Percentiles rank a stretch among this genome's conserved stretches.
phyloP scores from a whole-genome alignment of 1,284 basidiomycete species.

The Puccinia coronata region DNA sequence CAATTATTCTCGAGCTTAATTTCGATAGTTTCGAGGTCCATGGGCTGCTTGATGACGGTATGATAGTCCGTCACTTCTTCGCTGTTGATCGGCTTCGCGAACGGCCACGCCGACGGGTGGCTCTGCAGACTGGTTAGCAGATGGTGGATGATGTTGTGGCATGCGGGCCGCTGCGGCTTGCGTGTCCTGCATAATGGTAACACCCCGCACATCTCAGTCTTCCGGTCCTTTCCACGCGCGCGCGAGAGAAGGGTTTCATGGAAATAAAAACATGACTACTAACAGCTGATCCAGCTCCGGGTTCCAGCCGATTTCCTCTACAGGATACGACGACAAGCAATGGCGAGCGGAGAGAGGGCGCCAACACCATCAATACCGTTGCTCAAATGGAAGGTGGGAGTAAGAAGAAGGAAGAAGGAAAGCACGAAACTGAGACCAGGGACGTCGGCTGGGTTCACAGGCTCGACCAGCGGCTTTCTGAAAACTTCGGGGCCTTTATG shows the following conservation, averaged over 20 bases:
- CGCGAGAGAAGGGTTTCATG: slow-evolving; percentile 1
- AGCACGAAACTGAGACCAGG: slow-evolving; percentile 74
- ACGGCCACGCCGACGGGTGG: slow-evolving; percentile 85
- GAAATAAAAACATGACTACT: slow-evolving; percentile 55
- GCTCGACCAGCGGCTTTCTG: slow-evolving; percentile 62
- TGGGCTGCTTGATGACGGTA: slow-evolving; percentile 58
- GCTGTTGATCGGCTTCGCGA: slow-evolving; percentile 75
- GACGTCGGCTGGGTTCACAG: slow-evolving; percentile 71
- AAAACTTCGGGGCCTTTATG: slow-evolving; percentile 81
- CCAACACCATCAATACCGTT: background rate
- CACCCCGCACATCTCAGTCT: background rate
- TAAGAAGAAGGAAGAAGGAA: slow-evolving; percentile 21
- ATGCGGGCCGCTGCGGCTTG: slow-evolving; percentile 65
- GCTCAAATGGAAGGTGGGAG: background rate
- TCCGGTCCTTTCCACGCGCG: background rate
- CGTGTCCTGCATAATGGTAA: slow-evolving; percentile 58
- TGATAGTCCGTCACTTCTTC: slow-evolving; percentile 69
- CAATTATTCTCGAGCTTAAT: slow-evolving; percentile 43
- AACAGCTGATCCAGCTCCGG: slow-evolving; percentile 77
- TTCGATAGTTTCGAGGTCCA: slow-evolving; percentile 57
- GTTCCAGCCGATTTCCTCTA: slow-evolving; percentile 84
- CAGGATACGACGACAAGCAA: slow-evolving; percentile 50
- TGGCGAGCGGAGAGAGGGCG: no score
- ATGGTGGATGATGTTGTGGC: slow-evolving; percentile 73
- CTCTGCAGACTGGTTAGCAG: slow-evolving; percentile 78